Conservation (phyloP, 2,329 filamentous ascomycete species). For the Aschersonia sp. region DNA sequence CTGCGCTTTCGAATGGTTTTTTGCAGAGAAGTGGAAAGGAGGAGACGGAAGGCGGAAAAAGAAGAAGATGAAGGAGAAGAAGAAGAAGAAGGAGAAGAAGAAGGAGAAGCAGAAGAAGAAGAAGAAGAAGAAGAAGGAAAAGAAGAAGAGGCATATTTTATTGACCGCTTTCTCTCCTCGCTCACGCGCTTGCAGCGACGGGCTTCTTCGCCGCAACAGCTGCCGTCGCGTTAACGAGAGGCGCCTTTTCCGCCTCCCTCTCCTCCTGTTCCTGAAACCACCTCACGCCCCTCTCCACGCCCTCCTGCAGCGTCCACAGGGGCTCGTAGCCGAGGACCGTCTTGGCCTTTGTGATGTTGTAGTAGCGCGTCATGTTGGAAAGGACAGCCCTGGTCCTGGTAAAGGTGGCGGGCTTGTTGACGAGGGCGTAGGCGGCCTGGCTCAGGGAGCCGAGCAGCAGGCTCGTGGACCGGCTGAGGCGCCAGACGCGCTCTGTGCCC, state of each 20-base stretch:
- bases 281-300: slow-evolving; percentile 36
- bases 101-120: too few species aligned
- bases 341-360: slow-evolving; percentile 64
- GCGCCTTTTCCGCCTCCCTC: slow-evolving; percentile 4
- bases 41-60: too few species aligned
- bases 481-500: slow-evolving; percentile 40
- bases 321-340: slow-evolving; percentile 54
- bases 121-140: too few species aligned
- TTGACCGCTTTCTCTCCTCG: not conserved
- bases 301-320: slow-evolving; percentile 51
- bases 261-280: slow-evolving; percentile 41
- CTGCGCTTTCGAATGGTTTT: too few species aligned
- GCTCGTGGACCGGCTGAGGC: slow-evolving; percentile 35
- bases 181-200: not conserved
- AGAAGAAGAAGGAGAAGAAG: too few species aligned
- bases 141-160: not conserved
- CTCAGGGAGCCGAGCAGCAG: slow-evolving; percentile 35
- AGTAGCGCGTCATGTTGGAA: slow-evolving; percentile 63
- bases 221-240: not conserved
- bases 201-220: not conserved
- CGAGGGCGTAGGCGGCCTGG: slow-evolving; percentile 34
- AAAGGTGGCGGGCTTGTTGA: slow-evolving; percentile 41
- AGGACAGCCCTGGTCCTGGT: slow-evolving; percentile 48
- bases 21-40: too few species aligned
- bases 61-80: too few species aligned